Evolutionary conservation across 2,329 filamentous ascomycete species (phyloP).

Genomic region (Coniochaeta sp.): DNA sequence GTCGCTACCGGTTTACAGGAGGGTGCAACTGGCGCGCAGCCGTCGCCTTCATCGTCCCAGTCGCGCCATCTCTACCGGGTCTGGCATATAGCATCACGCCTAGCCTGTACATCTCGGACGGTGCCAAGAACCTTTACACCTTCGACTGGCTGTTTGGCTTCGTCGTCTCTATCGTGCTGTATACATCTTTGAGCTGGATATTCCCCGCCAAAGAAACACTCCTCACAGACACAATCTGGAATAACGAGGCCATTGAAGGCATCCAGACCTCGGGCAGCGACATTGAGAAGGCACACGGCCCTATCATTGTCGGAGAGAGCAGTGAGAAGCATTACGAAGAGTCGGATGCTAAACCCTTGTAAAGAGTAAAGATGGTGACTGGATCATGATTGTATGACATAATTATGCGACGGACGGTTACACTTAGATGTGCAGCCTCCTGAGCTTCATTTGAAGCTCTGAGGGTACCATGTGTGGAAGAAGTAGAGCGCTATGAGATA

Average conservation of each 20-base stretch:
- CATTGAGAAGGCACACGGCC: conserved; percentile 8
- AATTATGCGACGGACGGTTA: neutral
- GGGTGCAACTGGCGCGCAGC: conserved; percentile 84
- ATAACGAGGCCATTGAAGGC: conserved; percentile 18
- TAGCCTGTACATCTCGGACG: conserved; percentile 61
- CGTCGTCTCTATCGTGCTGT: conserved; percentile 56
- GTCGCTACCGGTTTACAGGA: conserved; percentile 65
- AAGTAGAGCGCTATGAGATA: neutral
- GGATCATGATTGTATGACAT: neutral
- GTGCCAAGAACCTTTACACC: conserved; percentile 80
- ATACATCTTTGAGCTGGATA: conserved; percentile 41
- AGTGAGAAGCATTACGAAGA: neutral
- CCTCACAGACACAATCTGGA: conserved; percentile 31
- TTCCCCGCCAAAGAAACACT: conserved; percentile 43
- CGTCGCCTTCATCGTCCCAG: conserved; percentile 64
- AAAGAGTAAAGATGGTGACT: neutral
- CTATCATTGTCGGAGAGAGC: neutral
- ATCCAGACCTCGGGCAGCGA: conserved; percentile 10
- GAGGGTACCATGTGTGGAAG: neutral
- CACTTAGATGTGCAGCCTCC: neutral
- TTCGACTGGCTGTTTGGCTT: conserved; percentile 88
- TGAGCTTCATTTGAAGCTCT: neutral
- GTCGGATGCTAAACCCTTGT: neutral
- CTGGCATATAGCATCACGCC: conserved; percentile 80
- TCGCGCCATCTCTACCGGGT: conserved; percentile 84